Evolutionary conservation across 75 land plant species (phyloP), one percentile per base, ranked within the genome.

Genomic region (Selaginella moellendorffii): DNA sequence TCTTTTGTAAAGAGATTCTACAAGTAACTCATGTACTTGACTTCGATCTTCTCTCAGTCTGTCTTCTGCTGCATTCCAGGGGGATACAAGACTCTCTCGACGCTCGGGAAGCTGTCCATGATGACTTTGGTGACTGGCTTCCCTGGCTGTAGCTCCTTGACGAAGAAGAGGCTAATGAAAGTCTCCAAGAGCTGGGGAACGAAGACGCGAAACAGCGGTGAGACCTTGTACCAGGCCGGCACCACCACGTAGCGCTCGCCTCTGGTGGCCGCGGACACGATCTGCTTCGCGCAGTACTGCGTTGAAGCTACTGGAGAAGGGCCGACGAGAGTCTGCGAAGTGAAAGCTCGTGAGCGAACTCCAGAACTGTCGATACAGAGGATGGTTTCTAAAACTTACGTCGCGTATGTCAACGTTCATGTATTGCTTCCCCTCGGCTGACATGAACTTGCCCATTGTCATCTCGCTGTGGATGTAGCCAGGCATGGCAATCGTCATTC

Each of bases 391-490:
- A 36, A 5, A 2, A 14, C 86, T 78, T 82, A 85, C 85, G 66
- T 88, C 85, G 26, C 83, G 69, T 20, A 53, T 22, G 0, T 80
- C 80, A 60, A 73, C 59, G 56, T 82, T 69, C 8, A 78, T 23
- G 24, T 46, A 62, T 21, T 73, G 25, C 19, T 66, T 53, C 19
- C 84, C 96, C 24, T 63, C 70, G 24, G 66, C 69, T 25, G 29
- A 12, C 27, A 89, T n/a, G 68, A 77, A 69, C 61, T 83, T 83
- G 24, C 90, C 90, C 61, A 67, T 20, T 0, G 90, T 89, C 52
- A 83, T 72, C 66, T 89, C 90, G 2, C 92, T 83, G 25, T 80
- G 81, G 0, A 78, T 71, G 26, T 68, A 83, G 0, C 96, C 87
- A 5, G 85, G 90, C 0, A 80, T 83, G 29, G 73, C 81, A 21